Conservation (phyloP, 768 basidiomycete genomes). For the Boletus huronensis region DNA sequence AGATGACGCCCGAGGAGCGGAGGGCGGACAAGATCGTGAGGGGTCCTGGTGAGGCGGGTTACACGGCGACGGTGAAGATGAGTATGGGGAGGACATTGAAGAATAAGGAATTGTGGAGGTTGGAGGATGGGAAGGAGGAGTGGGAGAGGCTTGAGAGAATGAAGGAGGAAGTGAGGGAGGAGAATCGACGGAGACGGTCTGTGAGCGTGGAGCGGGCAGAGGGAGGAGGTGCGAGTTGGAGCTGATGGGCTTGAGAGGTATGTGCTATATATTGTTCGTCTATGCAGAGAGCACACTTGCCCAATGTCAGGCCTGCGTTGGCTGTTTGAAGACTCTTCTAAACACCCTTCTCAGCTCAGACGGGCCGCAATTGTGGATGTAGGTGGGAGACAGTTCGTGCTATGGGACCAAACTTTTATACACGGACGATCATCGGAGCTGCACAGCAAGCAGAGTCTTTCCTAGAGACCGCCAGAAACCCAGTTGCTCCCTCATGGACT, state of each 20-base stretch:
- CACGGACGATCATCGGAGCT: no score
- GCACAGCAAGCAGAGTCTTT: no score
- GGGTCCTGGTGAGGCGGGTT: conserved; percentile 64
- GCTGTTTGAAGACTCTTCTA: no score
- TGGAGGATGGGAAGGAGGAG: conserved; percentile 31
- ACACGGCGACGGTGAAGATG: conserved; percentile 62
- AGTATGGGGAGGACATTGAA: conserved; percentile 49
- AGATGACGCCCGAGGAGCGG: conserved; percentile 48
- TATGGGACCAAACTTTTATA: no score
- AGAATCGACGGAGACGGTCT: conserved; percentile 25
- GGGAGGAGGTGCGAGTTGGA: neutral
- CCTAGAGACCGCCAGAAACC: no score
- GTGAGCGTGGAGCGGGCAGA: neutral
- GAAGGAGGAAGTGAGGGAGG: conserved; percentile 27
- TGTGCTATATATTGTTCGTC: neutral
- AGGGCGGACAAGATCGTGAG: conserved; percentile 48
- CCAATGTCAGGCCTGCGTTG: neutral
- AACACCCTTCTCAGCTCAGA: no score
- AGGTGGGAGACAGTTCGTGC: no score
- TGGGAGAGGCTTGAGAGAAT: conserved; percentile 25
- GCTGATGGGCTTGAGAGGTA: conserved; percentile 1
- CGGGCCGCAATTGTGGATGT: no score
- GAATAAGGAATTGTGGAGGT: conserved; percentile 32
- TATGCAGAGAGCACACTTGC: neutral
- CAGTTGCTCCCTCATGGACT: no score